Conservation (phyloP, 2,329 filamentous ascomycete genomes). For the Alternaria novae-zelandiae region DNA sequence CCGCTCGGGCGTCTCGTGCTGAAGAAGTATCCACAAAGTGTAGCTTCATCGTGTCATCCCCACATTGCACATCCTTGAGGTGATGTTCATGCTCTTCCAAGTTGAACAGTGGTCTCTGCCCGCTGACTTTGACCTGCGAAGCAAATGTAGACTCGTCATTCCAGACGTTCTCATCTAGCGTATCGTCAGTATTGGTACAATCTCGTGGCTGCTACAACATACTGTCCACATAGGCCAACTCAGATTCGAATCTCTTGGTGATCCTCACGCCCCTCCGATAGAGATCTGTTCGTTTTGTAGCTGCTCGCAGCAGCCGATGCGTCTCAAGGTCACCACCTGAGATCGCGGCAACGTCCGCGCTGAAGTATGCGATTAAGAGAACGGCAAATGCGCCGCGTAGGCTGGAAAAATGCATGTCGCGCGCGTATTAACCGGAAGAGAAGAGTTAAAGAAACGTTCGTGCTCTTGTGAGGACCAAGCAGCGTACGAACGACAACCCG, state of each 20-base stretch:
- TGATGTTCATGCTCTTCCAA: conserved; percentile 48
- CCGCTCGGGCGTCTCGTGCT: conserved; percentile 34
- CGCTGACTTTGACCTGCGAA: conserved; percentile 42
- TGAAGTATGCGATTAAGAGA: conserved; percentile 21
- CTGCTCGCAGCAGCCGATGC: conserved; percentile 40
- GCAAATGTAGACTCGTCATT: conserved; percentile 38
- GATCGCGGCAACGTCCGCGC: conserved; percentile 13
- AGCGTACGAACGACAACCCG: not conserved
- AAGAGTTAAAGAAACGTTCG: not conserved
- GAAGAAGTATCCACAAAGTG: conserved; percentile 34
- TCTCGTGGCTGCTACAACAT: not conserved
- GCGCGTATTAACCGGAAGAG: not conserved
- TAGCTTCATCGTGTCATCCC: conserved; percentile 32
- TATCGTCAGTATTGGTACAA: conserved; percentile 1
- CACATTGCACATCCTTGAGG: conserved; percentile 39
- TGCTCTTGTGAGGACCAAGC: not conserved
- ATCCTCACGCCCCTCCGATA: conserved; percentile 35
- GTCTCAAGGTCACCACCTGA: conserved; percentile 3
- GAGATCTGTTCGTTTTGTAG: conserved; percentile 36
- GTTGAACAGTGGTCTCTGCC: conserved; percentile 40
- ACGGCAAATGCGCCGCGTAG: conserved; percentile 19
- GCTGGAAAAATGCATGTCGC: conserved; percentile 19
- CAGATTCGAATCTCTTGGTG: conserved; percentile 31
- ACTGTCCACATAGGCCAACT: conserved; percentile 46
- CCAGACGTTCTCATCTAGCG: conserved; percentile 32